Percentiles rank a stretch among this genome's conserved stretches.
Evolutionary conservation across 176 grass and related monocot genomes (phyloP).

Genomic region (Rhynchospora breviuscula): DNA sequence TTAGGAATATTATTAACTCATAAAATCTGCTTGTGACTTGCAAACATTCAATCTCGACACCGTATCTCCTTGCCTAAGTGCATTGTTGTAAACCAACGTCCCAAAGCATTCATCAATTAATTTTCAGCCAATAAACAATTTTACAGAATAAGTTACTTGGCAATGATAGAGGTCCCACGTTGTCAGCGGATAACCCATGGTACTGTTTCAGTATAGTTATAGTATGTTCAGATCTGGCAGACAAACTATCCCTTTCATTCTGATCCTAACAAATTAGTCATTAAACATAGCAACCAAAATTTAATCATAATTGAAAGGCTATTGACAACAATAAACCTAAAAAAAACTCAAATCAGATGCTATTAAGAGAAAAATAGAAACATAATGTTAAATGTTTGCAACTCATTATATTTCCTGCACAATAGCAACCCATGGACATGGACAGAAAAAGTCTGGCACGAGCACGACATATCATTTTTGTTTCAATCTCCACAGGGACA

Average conservation of each 20-base stretch:
- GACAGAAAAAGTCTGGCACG: not conserved
- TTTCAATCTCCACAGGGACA: not conserved
- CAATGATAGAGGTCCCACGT: not conserved
- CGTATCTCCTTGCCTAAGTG: not conserved
- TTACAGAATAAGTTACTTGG: not conserved
- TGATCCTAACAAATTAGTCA: not conserved
- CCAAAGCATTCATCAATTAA: not conserved
- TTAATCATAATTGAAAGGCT: not conserved
- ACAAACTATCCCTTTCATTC: not conserved
- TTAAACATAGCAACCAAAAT: not conserved
- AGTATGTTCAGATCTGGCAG: not conserved
- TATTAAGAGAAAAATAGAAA: not conserved
- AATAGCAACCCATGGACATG: not conserved
- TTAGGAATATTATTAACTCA: not conserved
- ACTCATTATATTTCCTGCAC: not conserved
- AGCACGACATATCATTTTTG: not conserved
- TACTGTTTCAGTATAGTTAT: not conserved
- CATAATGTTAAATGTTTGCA: not conserved
- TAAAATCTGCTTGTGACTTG: conserved; percentile 9
- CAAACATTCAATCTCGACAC: not conserved
- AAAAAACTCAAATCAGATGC: not conserved
- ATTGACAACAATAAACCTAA: not conserved
- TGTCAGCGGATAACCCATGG: not conserved
- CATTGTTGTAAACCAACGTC: not conserved
- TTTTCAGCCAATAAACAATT: conserved; percentile 1